Base-by-base conservation (phyloP, 257 asterid genomes). In the Marsdenia floribunda region DNA sequence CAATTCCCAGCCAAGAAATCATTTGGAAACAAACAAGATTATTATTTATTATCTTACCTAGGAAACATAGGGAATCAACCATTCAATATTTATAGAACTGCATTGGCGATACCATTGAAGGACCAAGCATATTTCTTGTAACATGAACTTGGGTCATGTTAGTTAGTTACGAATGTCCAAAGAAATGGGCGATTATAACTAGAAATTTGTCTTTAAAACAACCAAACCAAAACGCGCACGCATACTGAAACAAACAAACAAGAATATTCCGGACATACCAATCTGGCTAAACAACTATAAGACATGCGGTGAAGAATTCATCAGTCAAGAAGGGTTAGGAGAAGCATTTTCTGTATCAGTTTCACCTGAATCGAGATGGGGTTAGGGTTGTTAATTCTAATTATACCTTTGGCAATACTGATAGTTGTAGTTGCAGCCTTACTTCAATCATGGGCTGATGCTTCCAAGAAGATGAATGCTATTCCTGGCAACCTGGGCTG, bases 401-500 rank as follows among this genome's bases (percentile, higher is more conserved):
- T 29, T 14, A 49, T 71, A 42, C 2, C 74, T 49, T 26, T 73
- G 13, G 13, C 69, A 26, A 33, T 74, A 21, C 26, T 58, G 54
- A 55, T 73, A 58, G 47, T 82, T 46, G 22, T 70, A 24, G 29
- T 75, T 40, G 15, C 74, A 29, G 72, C 49, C 1, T 71, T 88
- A 54, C 76, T 83, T 71, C 84, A 76, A 50, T 80, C 76, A 83
- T 67, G 86, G 90, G 72, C 77, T 71, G 80, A 86, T 52, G 81
- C 90, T 53, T 87, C 95, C 1, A 83, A 81, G 74, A 80, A 85
- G 33, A 91, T 91, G 93, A 87, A 85, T 72, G 82, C 70, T 15
- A 85, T 91, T 58, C 97, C 96, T 6, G 96, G 97, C 18, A 88
- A 85, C 74, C 81, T 91, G 44, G 97, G 97, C 21, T 91, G 95